These are phyloP conservation scores for Mortierella polycephala DNA, from an alignment of 371 early-diverging fungal species.

Conservation along the genomic window DNA sequence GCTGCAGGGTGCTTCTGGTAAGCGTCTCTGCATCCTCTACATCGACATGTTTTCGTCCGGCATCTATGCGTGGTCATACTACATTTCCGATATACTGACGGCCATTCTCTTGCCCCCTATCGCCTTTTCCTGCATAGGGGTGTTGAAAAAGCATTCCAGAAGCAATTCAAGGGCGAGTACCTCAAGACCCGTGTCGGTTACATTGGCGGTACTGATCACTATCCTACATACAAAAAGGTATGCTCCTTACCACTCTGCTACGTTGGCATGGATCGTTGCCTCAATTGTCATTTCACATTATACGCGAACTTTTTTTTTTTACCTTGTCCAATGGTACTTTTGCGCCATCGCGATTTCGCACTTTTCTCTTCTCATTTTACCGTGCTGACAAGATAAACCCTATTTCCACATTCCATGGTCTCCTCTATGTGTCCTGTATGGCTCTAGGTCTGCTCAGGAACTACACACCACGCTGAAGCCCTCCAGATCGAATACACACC, in stretches of 20 bases:
- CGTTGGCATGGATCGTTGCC: too few species aligned
- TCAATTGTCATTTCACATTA: too few species aligned
- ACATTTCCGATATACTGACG: too few species aligned
- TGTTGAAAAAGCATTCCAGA: slow-evolving; percentile 84
- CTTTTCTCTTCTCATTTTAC: neutral
- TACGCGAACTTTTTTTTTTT: neutral
- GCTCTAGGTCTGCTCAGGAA: slow-evolving; percentile 70
- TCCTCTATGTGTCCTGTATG: neutral
- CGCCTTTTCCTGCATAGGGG: slow-evolving; percentile 67
- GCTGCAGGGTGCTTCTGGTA: slow-evolving; percentile 61
- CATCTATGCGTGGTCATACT: too few species aligned
- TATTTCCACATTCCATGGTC: too few species aligned
- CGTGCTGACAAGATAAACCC: too few species aligned
- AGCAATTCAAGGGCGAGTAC: slow-evolving; percentile 66
- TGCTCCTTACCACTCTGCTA: slow-evolving; percentile 24
- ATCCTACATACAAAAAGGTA: slow-evolving; percentile 74
- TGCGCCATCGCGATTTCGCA: too few species aligned
- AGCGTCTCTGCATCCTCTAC: neutral
- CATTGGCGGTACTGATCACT: slow-evolving; percentile 72
- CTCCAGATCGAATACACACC: slow-evolving; percentile 84
- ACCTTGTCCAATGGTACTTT: too few species aligned
- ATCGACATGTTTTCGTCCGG: too few species aligned
- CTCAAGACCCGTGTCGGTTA: slow-evolving; percentile 84
- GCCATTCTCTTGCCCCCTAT: too few species aligned
- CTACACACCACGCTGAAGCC: slow-evolving; percentile 88